phyloP scores from a whole-genome alignment of 345 rosid genomes.

The Ceriops zippeliana region DNA sequence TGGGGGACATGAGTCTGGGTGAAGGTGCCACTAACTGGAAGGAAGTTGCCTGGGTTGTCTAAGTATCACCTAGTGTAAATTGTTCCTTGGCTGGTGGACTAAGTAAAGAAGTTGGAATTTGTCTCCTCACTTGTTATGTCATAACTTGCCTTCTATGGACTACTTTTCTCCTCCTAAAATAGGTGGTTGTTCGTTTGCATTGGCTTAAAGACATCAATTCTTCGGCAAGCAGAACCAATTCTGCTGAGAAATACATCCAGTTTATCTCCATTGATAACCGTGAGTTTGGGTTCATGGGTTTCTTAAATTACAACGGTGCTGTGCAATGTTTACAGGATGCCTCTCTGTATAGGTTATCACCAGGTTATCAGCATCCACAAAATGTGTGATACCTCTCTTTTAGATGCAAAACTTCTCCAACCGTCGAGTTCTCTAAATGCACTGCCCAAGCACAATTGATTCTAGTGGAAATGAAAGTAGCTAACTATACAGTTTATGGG shows the following conservation, averaged over 20 bases:
- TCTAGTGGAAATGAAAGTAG: constrained; percentile 16
- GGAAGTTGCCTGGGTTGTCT: background rate
- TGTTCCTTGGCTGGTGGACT: too few relatives aligned
- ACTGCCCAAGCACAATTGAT: constrained; percentile 6
- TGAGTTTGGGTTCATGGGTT: constrained; percentile 71
- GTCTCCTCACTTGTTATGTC: background rate
- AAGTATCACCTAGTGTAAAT: too few relatives aligned
- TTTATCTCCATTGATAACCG: constrained; percentile 53
- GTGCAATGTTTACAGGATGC: constrained; percentile 39
- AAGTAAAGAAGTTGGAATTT: background rate
- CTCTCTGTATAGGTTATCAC: constrained; percentile 10
- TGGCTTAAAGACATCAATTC: constrained; percentile 56
- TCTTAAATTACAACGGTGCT: constrained; percentile 48
- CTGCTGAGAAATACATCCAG: constrained; percentile 61
- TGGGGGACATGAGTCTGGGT: too few relatives aligned
- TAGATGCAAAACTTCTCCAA: background rate
- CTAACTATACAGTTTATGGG: constrained; percentile 19
- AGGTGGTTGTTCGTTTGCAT: constrained; percentile 63
- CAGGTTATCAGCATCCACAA: constrained; percentile 4
- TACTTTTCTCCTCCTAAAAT: constrained; percentile 11
- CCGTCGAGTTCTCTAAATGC: background rate
- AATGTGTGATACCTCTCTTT: constrained; percentile 32
- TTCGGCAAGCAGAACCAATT: constrained; percentile 44
- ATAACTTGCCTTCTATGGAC: constrained; percentile 1
- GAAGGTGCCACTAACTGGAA: too few relatives aligned